phyloP scores from a whole-genome alignment of 495 filamentous ascomycete species.

The Hypomontagnella monticulosa region DNA sequence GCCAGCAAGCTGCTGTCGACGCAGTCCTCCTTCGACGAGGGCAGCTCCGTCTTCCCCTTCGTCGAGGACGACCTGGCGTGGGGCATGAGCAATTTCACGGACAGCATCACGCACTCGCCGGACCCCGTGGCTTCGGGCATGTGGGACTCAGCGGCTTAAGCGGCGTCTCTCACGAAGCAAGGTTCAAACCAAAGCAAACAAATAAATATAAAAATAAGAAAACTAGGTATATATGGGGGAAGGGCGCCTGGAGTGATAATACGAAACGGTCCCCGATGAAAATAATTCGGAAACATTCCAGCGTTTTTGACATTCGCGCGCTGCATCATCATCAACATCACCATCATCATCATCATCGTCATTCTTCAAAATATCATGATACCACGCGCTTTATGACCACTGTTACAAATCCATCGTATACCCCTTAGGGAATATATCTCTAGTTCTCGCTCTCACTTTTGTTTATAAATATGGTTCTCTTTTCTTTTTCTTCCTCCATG shows the following conservation, averaged over 20 bases:
- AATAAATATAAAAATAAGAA: conserved; percentile 4
- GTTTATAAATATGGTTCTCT: not conserved
- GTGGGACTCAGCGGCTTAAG: conserved; percentile 38
- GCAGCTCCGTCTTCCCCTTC: conserved; percentile 46
- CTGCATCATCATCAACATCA: conserved; percentile 22
- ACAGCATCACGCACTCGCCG: conserved; percentile 47
- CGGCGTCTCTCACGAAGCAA: not conserved
- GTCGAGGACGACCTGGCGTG: conserved; percentile 43
- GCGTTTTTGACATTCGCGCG: conserved; percentile 33
- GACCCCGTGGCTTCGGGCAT: conserved; percentile 43
- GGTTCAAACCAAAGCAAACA: not conserved
- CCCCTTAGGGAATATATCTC: conserved; percentile 29
- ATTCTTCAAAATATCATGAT: conserved; percentile 31
- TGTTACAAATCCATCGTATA: conserved; percentile 40
- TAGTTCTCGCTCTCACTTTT: conserved; percentile 20
- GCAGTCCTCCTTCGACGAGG: conserved; percentile 48
- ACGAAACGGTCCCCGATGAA: conserved; percentile 4
- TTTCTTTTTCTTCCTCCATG: not conserved
- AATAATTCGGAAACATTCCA: conserved; percentile 14
- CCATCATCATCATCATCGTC: not conserved
- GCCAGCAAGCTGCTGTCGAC: conserved; percentile 53
- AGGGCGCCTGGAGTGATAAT: conserved; percentile 1
- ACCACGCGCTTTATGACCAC: conserved; percentile 41
- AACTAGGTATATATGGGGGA: conserved; percentile 8
- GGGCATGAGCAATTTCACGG: conserved; percentile 47